These are phyloP conservation scores for Leccinum subtestaceum DNA, from an alignment of 768 basidiomycete genomes.

Conservation along the genomic window DNA sequence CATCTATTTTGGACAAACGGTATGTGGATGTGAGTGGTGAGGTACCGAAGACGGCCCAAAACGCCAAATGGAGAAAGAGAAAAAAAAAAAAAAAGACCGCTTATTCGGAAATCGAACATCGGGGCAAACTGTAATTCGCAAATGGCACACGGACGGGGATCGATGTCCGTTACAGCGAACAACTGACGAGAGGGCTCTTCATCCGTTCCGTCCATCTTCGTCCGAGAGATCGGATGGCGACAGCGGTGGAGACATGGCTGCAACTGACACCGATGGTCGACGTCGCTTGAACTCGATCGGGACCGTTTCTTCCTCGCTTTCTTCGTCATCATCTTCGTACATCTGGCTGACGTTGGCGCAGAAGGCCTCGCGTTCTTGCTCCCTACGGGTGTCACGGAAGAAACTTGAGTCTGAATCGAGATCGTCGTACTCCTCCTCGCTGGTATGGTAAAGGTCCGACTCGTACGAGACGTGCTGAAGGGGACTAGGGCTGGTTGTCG, in stretches of 20 bases:
- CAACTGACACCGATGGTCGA: conserved; percentile 31
- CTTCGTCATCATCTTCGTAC: conserved; percentile 34
- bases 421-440: conserved; percentile 32
- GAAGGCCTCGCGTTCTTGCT: conserved; percentile 24
- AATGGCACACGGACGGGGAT: conserved; percentile 10
- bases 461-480: conserved; percentile 35
- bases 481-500: conserved; percentile 40
- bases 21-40: conserved; percentile 9
- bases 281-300: conserved; percentile 37
- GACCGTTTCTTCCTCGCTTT: conserved; percentile 35
- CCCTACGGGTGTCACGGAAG: conserved; percentile 30
- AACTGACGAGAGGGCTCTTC: background rate
- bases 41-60: background rate
- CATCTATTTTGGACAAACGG: conserved; percentile 20
- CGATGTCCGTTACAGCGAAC: conserved; percentile 8
- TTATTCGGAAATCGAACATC: conserved; percentile 14
- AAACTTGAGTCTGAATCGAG: conserved; percentile 35
- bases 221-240: conserved; percentile 21
- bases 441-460: conserved; percentile 29
- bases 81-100: background rate
- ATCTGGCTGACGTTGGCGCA: conserved; percentile 33
- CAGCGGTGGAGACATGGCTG: conserved; percentile 25
- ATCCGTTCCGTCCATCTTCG: conserved; percentile 12
- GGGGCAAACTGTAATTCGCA: conserved; percentile 18
- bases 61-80: conserved; percentile 6